Base-by-base conservation (phyloP, 2,329 filamentous ascomycete genomes). In the Saccharata proteae region DNA sequence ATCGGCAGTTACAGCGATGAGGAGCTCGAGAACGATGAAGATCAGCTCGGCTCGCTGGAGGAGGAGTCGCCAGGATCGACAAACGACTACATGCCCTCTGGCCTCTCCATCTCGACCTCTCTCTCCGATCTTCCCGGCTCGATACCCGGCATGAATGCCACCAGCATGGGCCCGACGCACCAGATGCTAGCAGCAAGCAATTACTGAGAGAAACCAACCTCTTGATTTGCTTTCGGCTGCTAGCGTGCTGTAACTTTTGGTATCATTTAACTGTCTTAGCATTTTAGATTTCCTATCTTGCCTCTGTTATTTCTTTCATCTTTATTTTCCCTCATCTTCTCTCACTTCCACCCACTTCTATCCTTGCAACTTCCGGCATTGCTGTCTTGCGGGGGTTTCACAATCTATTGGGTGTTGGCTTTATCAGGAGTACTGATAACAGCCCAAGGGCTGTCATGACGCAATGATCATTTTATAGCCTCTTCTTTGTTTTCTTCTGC, bases 21-120 rank as follows among this genome's bases (percentile, higher is more conserved):
- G 45, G 84, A 92, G 26, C 74, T 88, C 43, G 84, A 93, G 48
- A 81, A 90, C 33, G 83, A 88, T 38, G 84, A 92, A 42, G 82
- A 90, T 43, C 80, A 86, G 17, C 74, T 88, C 34, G 79, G 80
- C 31, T 78, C 82, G 22, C 70, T 86, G 16, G 82, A 84, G 40
- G 80, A 86, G 41, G 75, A 79, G 12, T 82, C 78, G 7, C 80
- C 82, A 11, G 74, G 70, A 28, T 81, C 78, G 0, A 75, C 80
- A 41, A 63, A 67, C 41, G 73, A 73, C 33, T 81, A 80, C 51
- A 55, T 77, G 36, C 23, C 32, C 43, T 56, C 32, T 37, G 30
- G 47, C 15, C 42, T 46, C 21, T 45, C 48, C 37, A 47, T 55
- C 11, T 42, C 48, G 3, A 39, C 41, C 4, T 49, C 52, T 8